Percentiles rank a stretch among this genome's conserved stretches.
These are phyloP conservation scores for Phytopythium sindhum DNA, from an alignment of 352 stramenopile genomes.

Conservation along the genomic window DNA sequence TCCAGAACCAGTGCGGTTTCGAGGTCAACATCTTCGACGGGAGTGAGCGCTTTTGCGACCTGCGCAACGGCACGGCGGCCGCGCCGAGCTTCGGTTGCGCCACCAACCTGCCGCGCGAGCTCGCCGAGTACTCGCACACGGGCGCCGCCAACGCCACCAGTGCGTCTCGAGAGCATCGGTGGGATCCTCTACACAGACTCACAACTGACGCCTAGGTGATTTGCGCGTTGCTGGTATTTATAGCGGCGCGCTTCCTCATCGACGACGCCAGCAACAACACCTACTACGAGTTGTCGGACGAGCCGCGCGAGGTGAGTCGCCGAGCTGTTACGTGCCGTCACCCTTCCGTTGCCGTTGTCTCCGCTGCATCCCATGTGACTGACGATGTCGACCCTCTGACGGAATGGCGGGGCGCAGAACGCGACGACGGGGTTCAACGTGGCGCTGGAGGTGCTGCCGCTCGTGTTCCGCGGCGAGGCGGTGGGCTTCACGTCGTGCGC, in stretches of 20 bases:
- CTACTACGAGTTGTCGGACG: slow-evolving; percentile 10
- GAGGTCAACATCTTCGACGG: slow-evolving; percentile 6
- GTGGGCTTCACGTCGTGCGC: slow-evolving; percentile 8
- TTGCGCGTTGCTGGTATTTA: no score
- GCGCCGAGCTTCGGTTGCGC: slow-evolving; percentile 8
- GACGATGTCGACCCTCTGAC: neutral
- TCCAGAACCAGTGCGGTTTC: slow-evolving; percentile 7
- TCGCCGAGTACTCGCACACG: slow-evolving; percentile 11
- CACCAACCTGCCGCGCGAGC: slow-evolving; percentile 4
- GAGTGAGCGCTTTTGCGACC: slow-evolving; percentile 6
- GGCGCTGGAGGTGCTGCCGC: slow-evolving; percentile 5
- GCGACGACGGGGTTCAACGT: slow-evolving; percentile 8
- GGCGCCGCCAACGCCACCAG: slow-evolving; percentile 10
- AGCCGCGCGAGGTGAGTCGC: neutral
- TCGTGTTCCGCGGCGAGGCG: neutral
- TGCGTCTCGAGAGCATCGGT: no score
- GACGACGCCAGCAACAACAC: slow-evolving; percentile 11
- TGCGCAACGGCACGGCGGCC: slow-evolving; percentile 5
- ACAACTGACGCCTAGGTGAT: no score
- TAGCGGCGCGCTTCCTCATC: slow-evolving; percentile 6
- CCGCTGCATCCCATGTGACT: neutral
- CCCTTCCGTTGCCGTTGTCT: neutral
- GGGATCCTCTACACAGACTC: no score
- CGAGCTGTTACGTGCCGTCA: neutral
- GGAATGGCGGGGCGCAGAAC: neutral